Evolutionary conservation across 495 filamentous ascomycete species (phyloP), one percentile per base, ranked within the genome.

Genomic region (Achaetomiella virescens): DNA sequence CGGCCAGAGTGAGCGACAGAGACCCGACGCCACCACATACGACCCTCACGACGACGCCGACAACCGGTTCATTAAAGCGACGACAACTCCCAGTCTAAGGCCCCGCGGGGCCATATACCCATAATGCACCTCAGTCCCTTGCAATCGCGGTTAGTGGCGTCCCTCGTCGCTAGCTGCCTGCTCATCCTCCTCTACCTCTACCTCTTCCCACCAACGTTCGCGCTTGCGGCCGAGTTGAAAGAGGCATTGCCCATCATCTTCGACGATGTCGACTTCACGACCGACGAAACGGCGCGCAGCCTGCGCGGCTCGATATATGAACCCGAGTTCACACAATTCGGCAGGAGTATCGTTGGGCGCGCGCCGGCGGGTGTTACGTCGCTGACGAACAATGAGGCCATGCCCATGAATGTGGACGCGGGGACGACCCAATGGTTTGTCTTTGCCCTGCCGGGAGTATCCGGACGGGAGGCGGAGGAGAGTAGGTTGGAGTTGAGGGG

Each of bases 131-230:
- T 81, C 60, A 81, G 80, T 65, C 81, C 78, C 57, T 72, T 87
- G 57, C 85, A 87, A 76, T 85, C 81, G 70, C 83, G 82, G 60
- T 72, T 90, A 60, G 81, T 78, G 67, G 84, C 85, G 64, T 85
- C 81, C 31, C 60, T 84, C 56, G 68, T 78, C 65, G 79, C 81
- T 38, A 78, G 80, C 29, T 65, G 79, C 42, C 61, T 84, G 33
- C 58, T 87, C 27, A 54, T 83, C 35, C 46, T 81, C 35, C 59
- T 88, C 48, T 83, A 81, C 62, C 64, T 84, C 53, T 66, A 73
- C 33, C 63, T 88, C 22, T 76, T 78, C 51, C 72, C 74, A 29
- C 74, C 75, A 31, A 75, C 76, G 55, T 75, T 85, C 60, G 85
- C 81, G 40, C 75, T 85, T 59, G 84, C 85, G 14, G 72, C 73